phyloP scores from a whole-genome alignment of 352 stramenopile genomes.

The Albugo candida region DNA sequence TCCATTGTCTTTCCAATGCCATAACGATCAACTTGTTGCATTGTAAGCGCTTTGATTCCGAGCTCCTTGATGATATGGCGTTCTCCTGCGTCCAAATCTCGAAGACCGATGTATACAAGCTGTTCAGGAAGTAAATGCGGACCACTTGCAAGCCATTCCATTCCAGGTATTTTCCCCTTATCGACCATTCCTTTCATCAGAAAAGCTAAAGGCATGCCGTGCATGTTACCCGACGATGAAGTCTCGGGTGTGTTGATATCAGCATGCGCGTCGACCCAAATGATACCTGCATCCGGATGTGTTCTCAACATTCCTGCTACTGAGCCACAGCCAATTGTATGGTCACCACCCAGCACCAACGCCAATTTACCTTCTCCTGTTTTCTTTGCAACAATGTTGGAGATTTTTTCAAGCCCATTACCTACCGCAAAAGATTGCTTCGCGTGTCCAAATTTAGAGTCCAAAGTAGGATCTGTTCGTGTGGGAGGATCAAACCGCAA shows the following conservation, averaged over 20 bases:
- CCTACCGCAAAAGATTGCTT: slow-evolving; percentile 80
- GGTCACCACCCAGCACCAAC: slow-evolving; percentile 90
- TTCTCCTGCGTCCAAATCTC: slow-evolving; percentile 87
- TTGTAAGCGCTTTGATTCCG: slow-evolving; percentile 90
- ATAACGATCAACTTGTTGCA: slow-evolving; percentile 93
- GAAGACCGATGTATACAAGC: slow-evolving; percentile 91
- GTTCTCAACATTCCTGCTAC: slow-evolving; percentile 82
- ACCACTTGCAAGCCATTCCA: slow-evolving; percentile 83
- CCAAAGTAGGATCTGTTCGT: slow-evolving; percentile 33
- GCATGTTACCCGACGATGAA: slow-evolving; percentile 90
- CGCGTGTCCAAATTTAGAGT: slow-evolving; percentile 39
- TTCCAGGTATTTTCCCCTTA: slow-evolving; percentile 76
- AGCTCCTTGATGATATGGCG: slow-evolving; percentile 79
- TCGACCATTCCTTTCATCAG: slow-evolving; percentile 85
- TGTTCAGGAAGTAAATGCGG: slow-evolving; percentile 63
- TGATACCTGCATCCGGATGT: slow-evolving; percentile 84
- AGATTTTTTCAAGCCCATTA: slow-evolving; percentile 62
- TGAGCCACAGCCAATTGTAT: slow-evolving; percentile 88
- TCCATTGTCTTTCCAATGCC: slow-evolving; percentile 95
- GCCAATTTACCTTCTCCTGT: slow-evolving; percentile 84
- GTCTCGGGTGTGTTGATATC: slow-evolving; percentile 93
- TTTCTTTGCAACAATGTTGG: slow-evolving; percentile 71
- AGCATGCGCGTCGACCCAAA: slow-evolving; percentile 96
- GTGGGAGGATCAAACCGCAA: slow-evolving; percentile 35
- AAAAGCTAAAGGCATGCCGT: slow-evolving; percentile 94